Conservation (phyloP, 1,139 yeast genomes). For the Geotrichum cucujoidarum region DNA sequence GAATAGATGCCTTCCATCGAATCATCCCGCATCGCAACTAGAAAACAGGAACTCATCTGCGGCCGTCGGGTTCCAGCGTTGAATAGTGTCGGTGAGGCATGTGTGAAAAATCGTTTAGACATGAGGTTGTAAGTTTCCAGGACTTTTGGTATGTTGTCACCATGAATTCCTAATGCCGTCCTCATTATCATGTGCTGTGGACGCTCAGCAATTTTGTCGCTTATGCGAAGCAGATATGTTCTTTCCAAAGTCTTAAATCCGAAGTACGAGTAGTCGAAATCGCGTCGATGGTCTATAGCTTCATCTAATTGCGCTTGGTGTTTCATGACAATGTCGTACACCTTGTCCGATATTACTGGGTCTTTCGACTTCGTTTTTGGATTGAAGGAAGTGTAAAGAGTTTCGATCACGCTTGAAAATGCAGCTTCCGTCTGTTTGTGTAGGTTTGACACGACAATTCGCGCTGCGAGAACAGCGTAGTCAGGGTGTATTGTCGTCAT, state of each 20-base stretch:
- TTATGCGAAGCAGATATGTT: constrained; percentile 57
- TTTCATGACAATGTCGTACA: constrained; percentile 49
- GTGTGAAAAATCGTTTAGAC: constrained; percentile 72
- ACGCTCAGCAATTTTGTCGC: constrained; percentile 63
- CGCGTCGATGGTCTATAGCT: constrained; percentile 62
- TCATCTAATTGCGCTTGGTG: constrained; percentile 55
- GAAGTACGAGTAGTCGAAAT: constrained; percentile 62
- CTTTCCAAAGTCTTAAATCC: constrained; percentile 73
- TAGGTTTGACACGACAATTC: constrained; percentile 70
- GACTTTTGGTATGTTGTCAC: constrained; percentile 55
- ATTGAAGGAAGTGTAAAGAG: constrained; percentile 62
- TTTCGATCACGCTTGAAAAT: constrained; percentile 62
- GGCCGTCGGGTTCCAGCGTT: constrained; percentile 74
- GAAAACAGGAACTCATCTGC: constrained; percentile 75
- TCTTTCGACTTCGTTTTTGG: constrained; percentile 56
- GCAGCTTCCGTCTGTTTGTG: constrained; percentile 73
- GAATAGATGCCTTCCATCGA: constrained; percentile 78
- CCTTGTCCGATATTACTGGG: constrained; percentile 62
- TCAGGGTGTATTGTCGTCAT: constrained; percentile 90
- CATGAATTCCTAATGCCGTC: constrained; percentile 75
- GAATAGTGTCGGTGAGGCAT: constrained; percentile 77
- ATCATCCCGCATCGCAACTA: constrained; percentile 74
- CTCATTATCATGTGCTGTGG: constrained; percentile 79
- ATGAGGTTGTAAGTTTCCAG: constrained; percentile 66
- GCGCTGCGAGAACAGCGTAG: constrained; percentile 77